Percentiles rank a stretch among this genome's conserved stretches.
Conservation (phyloP, 768 basidiomycete species). For the Inosperma sp. region DNA sequence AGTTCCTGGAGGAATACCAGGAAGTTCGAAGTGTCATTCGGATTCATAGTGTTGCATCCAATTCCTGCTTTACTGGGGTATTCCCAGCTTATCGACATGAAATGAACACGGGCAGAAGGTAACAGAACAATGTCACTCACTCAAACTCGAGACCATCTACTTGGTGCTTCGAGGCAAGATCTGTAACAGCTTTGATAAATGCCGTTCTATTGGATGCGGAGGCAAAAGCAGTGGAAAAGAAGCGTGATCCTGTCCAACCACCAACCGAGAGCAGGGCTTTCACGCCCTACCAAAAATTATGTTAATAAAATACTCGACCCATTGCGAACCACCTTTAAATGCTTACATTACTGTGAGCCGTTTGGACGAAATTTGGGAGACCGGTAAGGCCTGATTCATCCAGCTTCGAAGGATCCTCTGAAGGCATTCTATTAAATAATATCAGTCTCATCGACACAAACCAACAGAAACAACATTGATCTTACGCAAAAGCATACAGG, state of each 20-base stretch:
- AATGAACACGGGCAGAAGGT: neutral
- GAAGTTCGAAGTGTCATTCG: too few relatives aligned
- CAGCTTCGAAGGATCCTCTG: conserved; percentile 32
- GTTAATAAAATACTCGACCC: neutral
- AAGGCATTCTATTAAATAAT: too few relatives aligned
- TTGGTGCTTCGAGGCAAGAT: conserved; percentile 47
- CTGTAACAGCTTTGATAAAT: conserved; percentile 56
- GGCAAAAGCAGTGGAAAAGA: conserved; percentile 59
- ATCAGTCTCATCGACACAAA: too few relatives aligned
- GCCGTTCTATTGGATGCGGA: conserved; percentile 54
- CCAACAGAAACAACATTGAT: too few relatives aligned
- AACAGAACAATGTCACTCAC: conserved; percentile 35
- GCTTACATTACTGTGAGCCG: conserved; percentile 41
- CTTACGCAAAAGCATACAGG: too few relatives aligned
- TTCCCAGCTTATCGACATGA: too few relatives aligned
- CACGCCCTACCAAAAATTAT: conserved; percentile 40
- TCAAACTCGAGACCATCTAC: conserved; percentile 59
- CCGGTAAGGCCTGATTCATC: too few relatives aligned
- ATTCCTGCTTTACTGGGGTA: too few relatives aligned
- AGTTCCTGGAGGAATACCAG: too few relatives aligned
- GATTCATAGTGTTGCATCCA: too few relatives aligned
- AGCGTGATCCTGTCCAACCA: conserved; percentile 64
- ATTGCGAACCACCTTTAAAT: neutral
- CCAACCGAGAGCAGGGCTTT: conserved; percentile 59
- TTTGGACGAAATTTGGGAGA: too few relatives aligned